Evolutionary conservation across 305 asterid genomes (phyloP).

Genomic region (Solanum aculeatissimum): DNA sequence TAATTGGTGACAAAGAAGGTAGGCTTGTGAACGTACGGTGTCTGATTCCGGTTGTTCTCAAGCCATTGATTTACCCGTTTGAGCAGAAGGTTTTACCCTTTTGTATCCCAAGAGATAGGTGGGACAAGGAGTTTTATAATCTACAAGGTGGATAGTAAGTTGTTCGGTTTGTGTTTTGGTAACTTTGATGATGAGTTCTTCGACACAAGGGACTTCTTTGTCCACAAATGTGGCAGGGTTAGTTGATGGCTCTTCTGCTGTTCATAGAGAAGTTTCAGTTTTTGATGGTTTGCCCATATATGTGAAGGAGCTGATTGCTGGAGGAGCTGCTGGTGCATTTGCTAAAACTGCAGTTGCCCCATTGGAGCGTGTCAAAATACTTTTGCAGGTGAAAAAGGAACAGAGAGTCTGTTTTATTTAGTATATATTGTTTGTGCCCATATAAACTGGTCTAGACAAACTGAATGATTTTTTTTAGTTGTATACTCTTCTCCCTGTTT

Average conservation of each 20-base stretch:
- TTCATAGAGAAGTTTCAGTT: conserved; percentile 25
- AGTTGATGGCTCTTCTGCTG: conserved; percentile 42
- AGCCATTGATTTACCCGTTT: conserved; percentile 43
- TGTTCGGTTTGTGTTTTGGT: not conserved
- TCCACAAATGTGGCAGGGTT: conserved; percentile 53
- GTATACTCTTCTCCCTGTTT: not conserved
- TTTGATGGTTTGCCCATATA: conserved; percentile 63
- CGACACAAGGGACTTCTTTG: conserved; percentile 56
- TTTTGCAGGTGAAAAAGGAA: conserved; percentile 56
- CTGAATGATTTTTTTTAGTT: not conserved
- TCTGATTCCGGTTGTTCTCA: conserved; percentile 44
- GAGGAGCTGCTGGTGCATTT: conserved; percentile 90
- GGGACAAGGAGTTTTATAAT: conserved; percentile 83
- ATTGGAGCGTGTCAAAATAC: conserved; percentile 83
- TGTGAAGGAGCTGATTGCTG: conserved; percentile 92
- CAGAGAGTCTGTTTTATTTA: not conserved
- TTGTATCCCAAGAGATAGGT: conserved; percentile 56
- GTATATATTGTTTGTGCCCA: not conserved
- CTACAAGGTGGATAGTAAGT: conserved; percentile 59
- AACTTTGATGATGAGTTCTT: conserved; percentile 44
- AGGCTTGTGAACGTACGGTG: conserved; percentile 74
- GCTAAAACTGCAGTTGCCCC: conserved; percentile 97
- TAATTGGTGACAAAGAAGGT: conserved; percentile 21
- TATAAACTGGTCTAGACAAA: not conserved
- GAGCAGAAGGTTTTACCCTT: conserved; percentile 39